Base-by-base conservation (phyloP, 257 asterid genomes). In the Galeopsis tetrahit region DNA sequence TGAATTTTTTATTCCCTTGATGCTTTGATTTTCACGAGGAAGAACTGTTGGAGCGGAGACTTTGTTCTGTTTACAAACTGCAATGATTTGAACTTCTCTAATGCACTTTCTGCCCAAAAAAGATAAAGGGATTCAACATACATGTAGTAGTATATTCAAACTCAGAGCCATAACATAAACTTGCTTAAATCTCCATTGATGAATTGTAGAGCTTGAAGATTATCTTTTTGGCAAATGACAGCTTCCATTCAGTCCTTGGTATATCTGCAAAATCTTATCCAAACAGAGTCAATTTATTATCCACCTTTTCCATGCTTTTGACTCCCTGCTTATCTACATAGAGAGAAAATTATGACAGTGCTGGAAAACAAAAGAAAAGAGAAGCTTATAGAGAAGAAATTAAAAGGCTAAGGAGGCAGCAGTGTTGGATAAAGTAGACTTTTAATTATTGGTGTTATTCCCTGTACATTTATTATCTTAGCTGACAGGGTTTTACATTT, bases 311-410 rank as follows among this genome's bases (percentile, higher is more conserved):
- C 77, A 17, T 63, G 69, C 56, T 72, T 69, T 52, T 66, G 73
- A 68, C 14, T 38, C 42, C 15, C 58, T 75, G 44, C 70, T 55
- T 72, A 9, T 71, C n/a, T 71, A 49, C 57, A 70, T 84, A 92
- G 99, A 86, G 99, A 92, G 85, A 95, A 87, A 85, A 80, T 92
- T 63, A 87, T 88, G 96, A 90, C 97, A 13, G 83, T 82, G 40
- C 98, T 97, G 1, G 96, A 66, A 92, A 85, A 70, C 83, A 80
- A 76, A 89, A 75, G 83, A 95, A 87, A 75, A 83, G 96, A 79
- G 98, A 95, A 76, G 82, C 90, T 48, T 86, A 98, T 63, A 86
- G 96, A 82, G 96, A 85, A 82, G 94, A 92, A 70, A 21, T 21
- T 21, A 21, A 21, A 95, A 92, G 85, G 97, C 99, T 51, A 91